Evolutionary conservation across 1,139 yeast species (phyloP), one percentile per base, ranked within the genome.

Genomic region (Kodamaea ohmeri): DNA sequence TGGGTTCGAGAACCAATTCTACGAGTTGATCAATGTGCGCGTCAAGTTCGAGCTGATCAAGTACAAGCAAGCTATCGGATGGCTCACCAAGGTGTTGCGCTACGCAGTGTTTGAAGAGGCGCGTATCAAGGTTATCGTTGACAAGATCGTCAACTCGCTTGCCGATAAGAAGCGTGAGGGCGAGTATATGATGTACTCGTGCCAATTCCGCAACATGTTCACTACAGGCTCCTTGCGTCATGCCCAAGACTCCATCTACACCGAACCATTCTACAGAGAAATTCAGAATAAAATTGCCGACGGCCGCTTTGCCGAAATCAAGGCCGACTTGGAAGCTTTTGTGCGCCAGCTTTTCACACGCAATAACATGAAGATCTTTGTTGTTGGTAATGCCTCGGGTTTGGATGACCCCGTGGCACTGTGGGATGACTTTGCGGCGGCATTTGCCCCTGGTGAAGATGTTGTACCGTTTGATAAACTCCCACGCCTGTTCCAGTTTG

Each of bases 81-180:
- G 97, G 98, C 65, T 86, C 27, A 62, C 68, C 27, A 78, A 80
- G 40, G 71, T 86, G 14, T 63, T 89, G 51, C 79, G 76, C 56
- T 71, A 75, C 50, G 73, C 85, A 14, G 72, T 78, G 4, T 87
- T 87, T 56, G 96, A 90, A 42, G 79, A 77, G 44, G 72, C 77
- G 13, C 73, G 97, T 55, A 74, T 89, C 16, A 73, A 72, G 46
- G 78, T 87, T 18, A 71, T 83, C 18, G 57, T 90, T 34, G 95
- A 89, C 46, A 87, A 86, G 52, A 69, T 83, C 35, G 63, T 89
- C 43, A 86, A 84, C 51, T 73, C 86, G 0, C 61, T 92, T 33
- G 83, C 96, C 0, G 96, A 88, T 40, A 67, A 73, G 32, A 90
- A 89, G 59, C 78, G 98, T 55, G 78, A 78, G 49, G 97, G 95